Percentiles rank a stretch among this genome's conserved stretches.
Evolutionary conservation across 2,329 filamentous ascomycete species (phyloP).

Genomic region (Paecilomyces niveus): DNA sequence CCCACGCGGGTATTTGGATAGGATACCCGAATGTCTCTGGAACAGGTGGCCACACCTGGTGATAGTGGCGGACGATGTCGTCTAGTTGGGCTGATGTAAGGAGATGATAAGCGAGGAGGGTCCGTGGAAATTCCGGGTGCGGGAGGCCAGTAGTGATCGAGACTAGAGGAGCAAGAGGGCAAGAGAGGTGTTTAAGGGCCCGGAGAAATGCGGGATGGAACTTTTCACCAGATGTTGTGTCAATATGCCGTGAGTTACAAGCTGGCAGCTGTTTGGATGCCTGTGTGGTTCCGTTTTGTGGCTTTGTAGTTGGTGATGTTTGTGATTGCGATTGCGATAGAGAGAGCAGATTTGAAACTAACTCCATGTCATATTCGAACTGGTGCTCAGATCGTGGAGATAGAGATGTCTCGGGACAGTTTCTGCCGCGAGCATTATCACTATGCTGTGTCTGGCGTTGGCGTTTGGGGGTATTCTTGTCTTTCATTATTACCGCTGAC

Average conservation of each 20-base stretch:
- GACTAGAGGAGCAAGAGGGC: conserved; percentile 28
- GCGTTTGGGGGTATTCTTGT: background rate
- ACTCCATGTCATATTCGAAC: background rate
- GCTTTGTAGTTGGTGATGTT: background rate
- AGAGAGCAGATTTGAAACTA: background rate
- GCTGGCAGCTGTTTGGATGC: background rate
- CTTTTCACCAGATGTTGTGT: background rate
- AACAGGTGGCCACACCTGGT: conserved; percentile 32
- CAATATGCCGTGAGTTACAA: background rate
- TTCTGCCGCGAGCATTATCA: background rate
- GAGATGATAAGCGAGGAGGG: conserved; percentile 33
- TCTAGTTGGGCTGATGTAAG: conserved; percentile 35
- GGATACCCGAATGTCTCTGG: conserved; percentile 29
- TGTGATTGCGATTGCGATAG: background rate
- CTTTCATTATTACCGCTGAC: background rate
- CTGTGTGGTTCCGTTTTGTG: background rate
- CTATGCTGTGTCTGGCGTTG: background rate
- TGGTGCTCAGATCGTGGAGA: background rate
- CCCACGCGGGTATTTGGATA: conserved; percentile 20
- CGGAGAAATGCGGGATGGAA: conserved; percentile 7
- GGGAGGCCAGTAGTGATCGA: conserved; percentile 26
- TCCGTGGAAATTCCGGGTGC: conserved; percentile 33
- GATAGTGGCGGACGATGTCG: conserved; percentile 33
- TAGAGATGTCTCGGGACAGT: background rate
- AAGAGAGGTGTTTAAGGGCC: conserved; percentile 21